Evolutionary conservation across 345 rosid genomes (phyloP), one percentile per base, ranked within the genome.

Genomic region (Heritiera littoralis): DNA sequence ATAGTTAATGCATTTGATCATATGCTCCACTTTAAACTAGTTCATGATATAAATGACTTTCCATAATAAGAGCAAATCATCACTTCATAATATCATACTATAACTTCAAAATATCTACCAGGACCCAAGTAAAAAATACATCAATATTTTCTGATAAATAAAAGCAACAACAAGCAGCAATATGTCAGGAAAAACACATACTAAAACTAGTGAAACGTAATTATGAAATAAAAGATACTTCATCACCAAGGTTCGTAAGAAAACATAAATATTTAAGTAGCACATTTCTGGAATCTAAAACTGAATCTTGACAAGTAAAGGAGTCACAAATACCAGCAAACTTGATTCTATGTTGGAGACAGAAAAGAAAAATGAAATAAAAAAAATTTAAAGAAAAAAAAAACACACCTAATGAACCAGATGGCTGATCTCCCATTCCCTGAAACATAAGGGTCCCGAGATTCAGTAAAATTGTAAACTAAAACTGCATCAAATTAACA

Each of bases 371-470:
- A 65, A 77, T 4, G 20, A 20, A 69, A 5, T 1, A 69, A 35
- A 35, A 32, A 35, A 35, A 23, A 23, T 23, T 35, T 35, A 35
- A 35, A 2, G 38, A 43, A 45, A 52, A 52, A 48, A 14, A 52
- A 48, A 14, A 80, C 89, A 64, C 78, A 93, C 98, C 98, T 89
- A 81, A 77, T 72, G 86, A 86, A 60, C 83, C 72, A 48, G 93
- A 86, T 72, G 72, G 84, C 80, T 90, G 93, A 81, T 87, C 93
- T 78, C 89, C 86, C 56, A 74, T 66, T 91, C 63, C 98, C 98
- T 95, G 91, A 69, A 84, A 82, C 72, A 56, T 70, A 87, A 79
- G 49, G 78, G 32, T 48, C 75, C 13, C 51, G 32, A 83, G 77
- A 86, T 79, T 90, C 81, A 90, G 86, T 75, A 46, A 63, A 72